Base-by-base conservation (phyloP, 192 early-diverging fungal species). In the Coemansia guatemalensis region DNA sequence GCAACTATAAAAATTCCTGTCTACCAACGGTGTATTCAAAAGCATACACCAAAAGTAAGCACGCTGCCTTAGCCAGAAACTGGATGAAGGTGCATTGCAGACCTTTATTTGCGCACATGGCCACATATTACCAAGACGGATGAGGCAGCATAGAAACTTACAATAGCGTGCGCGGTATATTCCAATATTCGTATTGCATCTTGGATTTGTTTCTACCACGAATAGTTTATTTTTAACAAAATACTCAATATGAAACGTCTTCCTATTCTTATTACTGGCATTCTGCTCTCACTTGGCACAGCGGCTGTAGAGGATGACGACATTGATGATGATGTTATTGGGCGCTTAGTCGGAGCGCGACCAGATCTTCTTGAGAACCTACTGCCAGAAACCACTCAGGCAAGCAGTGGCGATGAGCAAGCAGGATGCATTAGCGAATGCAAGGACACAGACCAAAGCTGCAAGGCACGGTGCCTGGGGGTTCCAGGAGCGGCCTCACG, bases 401-500 rank as follows among this genome's bases (percentile, higher is more conserved):
- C 39, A 44, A 44, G 17, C 39, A 3, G 1, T 44, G 39, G 12
- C 3, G 39, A 44, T 35, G 65, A 57, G 3, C 62, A 66, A 18
- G 21, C 61, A 1, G 76, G 53, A 18, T 79, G 76, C 22, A 49
- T 79, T 18, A 62, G 24, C 14, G 67, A 33, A 21, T 79, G 76
- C 27, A 56, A 53, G 5, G 51, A 25, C 12, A 61, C 70, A 1
- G 76, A 79, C 21, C 76, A 73, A 58, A 70, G 76, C 53, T 79
- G 76, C 52, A 63, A 65, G 0, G 76, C 76, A 6, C 52, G 71
- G n/a, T 79, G 76, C 33, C 49, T 79, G 59, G 76, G 76, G 0
- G 76, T 73, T 5, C 76, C 76, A 25, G 76, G 76, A 14, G 71
- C 67, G 27, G 76, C 76, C 20, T 56, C 67, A 21, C 68, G 71